phyloP scores from a whole-genome alignment of 345 rosid species.

The Citrus trifoliata region DNA sequence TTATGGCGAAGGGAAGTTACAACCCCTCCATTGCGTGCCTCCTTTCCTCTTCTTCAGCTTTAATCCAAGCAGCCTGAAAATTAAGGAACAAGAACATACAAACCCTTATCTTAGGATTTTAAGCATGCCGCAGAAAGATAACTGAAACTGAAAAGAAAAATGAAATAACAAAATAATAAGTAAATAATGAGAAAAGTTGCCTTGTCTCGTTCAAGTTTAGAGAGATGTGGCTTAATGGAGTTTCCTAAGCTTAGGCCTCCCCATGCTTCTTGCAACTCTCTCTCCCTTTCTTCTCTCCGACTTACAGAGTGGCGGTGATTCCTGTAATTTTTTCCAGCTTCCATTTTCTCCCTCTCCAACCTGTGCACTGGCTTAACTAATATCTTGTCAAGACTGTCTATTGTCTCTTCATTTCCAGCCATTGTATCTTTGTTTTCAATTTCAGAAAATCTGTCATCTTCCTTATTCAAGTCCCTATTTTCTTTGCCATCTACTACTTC shows the following conservation, averaged over 20 bases:
- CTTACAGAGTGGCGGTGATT: conserved; percentile 19
- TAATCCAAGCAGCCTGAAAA: conserved; percentile 79
- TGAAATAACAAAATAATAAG: not conserved
- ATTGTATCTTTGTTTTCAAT: not conserved
- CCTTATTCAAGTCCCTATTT: conserved; percentile 42
- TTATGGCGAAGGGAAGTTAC: not conserved
- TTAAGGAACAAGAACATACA: conserved; percentile 7
- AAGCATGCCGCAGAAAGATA: not conserved
- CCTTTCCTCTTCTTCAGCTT: conserved; percentile 84
- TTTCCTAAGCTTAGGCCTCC: conserved; percentile 86
- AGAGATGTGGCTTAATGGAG: conserved; percentile 59
- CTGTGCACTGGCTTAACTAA: conserved; percentile 46
- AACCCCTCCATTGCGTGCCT: conserved; percentile 26
- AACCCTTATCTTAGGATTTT: not conserved
- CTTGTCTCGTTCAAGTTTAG: conserved; percentile 86
- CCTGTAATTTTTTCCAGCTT: not conserved
- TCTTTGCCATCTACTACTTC: conserved; percentile 48
- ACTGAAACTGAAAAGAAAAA: not conserved
- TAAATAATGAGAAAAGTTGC: conserved; percentile 28
- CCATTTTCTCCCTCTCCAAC: conserved; percentile 62
- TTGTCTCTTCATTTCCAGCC: conserved; percentile 24
- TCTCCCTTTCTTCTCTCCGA: conserved; percentile 70
- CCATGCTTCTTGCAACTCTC: conserved; percentile 86
- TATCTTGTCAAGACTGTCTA: conserved; percentile 46
- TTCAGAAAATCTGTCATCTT: conserved; percentile 2